Percentiles rank a stretch among this genome's conserved stretches.
phyloP scores from a whole-genome alignment of 1,284 basidiomycete species.

The Afroboletus lepidellus region DNA sequence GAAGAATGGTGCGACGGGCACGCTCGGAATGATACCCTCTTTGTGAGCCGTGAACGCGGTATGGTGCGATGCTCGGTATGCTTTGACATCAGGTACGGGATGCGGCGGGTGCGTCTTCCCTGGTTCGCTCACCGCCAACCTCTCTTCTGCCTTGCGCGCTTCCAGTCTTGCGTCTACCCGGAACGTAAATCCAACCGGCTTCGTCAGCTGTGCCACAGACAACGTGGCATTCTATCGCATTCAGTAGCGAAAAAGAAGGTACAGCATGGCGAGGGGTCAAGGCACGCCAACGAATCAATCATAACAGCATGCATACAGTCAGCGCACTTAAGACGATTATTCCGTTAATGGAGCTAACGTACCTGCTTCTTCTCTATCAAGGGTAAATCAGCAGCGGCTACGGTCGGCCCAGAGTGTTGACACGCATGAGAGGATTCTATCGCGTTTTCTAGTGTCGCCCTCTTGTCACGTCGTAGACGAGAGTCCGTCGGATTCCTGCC shows the following conservation, averaged over 20 bases:
- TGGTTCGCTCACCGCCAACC: slow-evolving; percentile 25
- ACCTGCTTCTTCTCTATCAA: slow-evolving; percentile 30
- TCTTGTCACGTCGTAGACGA: slow-evolving; percentile 2
- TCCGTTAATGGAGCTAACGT: slow-evolving; percentile 30
- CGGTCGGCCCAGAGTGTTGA: slow-evolving; percentile 17
- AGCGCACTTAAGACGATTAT: slow-evolving; percentile 22
- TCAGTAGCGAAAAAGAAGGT: slow-evolving; percentile 11
- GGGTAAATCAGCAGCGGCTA: slow-evolving; percentile 26
- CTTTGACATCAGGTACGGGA: slow-evolving; percentile 53
- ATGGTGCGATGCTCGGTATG: slow-evolving; percentile 51
- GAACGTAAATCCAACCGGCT: slow-evolving; percentile 52
- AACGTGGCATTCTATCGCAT: slow-evolving; percentile 25
- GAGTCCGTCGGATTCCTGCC: slow-evolving; percentile 5
- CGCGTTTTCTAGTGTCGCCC: background rate
- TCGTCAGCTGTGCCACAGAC: slow-evolving; percentile 42
- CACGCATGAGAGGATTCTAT: background rate
- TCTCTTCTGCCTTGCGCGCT: slow-evolving; percentile 35
- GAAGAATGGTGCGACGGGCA: slow-evolving; percentile 43
- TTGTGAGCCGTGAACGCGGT: slow-evolving; percentile 42
- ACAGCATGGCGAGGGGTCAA: slow-evolving; percentile 13
- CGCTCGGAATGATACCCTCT: slow-evolving; percentile 45
- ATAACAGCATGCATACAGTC: slow-evolving; percentile 18
- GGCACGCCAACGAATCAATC: slow-evolving; percentile 8
- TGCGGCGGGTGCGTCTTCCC: slow-evolving; percentile 18
- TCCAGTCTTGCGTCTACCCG: slow-evolving; percentile 44